Conservation (phyloP, 192 early-diverging fungal species). For the Spizellomyces sp. region DNA sequence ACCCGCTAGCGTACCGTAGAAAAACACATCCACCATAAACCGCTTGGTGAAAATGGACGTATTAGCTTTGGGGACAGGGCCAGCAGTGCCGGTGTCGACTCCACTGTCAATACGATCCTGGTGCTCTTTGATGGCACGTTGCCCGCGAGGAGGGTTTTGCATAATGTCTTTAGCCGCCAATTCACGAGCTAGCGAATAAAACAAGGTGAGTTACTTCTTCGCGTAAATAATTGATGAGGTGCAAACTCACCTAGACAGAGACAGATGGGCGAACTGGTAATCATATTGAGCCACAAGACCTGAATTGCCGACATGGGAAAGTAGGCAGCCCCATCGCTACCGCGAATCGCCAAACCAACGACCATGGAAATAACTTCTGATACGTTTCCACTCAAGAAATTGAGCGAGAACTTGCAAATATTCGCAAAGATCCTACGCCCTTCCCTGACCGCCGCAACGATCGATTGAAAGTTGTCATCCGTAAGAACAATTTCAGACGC, state of each 20-base stretch:
- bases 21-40: constrained; percentile 8
- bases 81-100: neutral
- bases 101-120: neutral
- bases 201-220: too few relatives aligned
- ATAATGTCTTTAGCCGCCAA: constrained; percentile 35
- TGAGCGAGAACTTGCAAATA: constrained; percentile 96
- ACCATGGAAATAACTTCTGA: constrained; percentile 41
- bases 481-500: constrained; percentile 91
- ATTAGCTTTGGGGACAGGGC: neutral
- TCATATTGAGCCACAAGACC: constrained; percentile 93
- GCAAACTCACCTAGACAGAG: constrained; percentile 34
- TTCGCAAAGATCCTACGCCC: constrained; percentile 92
- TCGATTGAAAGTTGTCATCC: constrained; percentile 89
- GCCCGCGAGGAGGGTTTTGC: constrained; percentile 12
- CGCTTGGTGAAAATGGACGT: constrained; percentile 16
- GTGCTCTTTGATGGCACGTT: constrained; percentile 4
- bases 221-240: too few relatives aligned
- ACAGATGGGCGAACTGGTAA: constrained; percentile 93
- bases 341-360: constrained; percentile 34
- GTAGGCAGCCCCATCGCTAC: constrained; percentile 61
- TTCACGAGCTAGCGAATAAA: constrained; percentile 24
- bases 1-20: constrained; percentile 34
- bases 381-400: constrained; percentile 95
- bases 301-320: constrained; percentile 88
- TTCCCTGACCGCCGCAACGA: constrained; percentile 95